Percentiles rank a stretch among this genome's conserved stretches.
Evolutionary conservation across 805 yeast species (phyloP).

Genomic region (Ogataea paraovalis): DNA sequence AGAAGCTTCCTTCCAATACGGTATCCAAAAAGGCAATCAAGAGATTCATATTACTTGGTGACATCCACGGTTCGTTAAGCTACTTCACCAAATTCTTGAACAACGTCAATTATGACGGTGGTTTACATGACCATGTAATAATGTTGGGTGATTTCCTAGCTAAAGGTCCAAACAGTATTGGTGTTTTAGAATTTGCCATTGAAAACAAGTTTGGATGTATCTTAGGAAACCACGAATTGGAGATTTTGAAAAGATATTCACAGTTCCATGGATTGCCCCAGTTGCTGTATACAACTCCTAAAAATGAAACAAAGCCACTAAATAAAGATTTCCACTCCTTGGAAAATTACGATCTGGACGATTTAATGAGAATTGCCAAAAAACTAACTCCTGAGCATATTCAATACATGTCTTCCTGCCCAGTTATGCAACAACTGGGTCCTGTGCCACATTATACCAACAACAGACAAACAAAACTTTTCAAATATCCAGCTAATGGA

Average conservation of each 20-base stretch:
- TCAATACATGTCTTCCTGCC: constrained; percentile 54
- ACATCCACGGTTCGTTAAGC: constrained; percentile 75
- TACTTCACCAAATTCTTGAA: constrained; percentile 51
- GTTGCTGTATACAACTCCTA: constrained; percentile 13
- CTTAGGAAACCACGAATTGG: constrained; percentile 86
- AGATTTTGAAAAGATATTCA: constrained; percentile 61
- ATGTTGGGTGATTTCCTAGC: constrained; percentile 81
- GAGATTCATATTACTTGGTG: constrained; percentile 74
- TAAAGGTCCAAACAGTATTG: constrained; percentile 75
- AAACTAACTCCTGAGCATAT: constrained; percentile 58
- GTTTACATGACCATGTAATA: constrained; percentile 52
- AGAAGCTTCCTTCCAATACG: constrained; percentile 8
- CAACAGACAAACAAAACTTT: constrained; percentile 20
- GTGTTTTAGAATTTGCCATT: constrained; percentile 63
- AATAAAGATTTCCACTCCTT: constrained; percentile 8
- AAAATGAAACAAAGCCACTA: constrained; percentile 9
- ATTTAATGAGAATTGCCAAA: constrained; percentile 45
- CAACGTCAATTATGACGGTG: constrained; percentile 42
- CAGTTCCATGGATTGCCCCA: constrained; percentile 47
- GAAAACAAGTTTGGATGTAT: constrained; percentile 63
- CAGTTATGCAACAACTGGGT: constrained; percentile 61
- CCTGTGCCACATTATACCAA: constrained; percentile 44
- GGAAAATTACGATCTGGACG: constrained; percentile 32
- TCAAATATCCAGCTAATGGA: constrained; percentile 30
- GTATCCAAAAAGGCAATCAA: constrained; percentile 23